phyloP scores from a whole-genome alignment of 768 basidiomycete genomes.

The Lactarius sp. region DNA sequence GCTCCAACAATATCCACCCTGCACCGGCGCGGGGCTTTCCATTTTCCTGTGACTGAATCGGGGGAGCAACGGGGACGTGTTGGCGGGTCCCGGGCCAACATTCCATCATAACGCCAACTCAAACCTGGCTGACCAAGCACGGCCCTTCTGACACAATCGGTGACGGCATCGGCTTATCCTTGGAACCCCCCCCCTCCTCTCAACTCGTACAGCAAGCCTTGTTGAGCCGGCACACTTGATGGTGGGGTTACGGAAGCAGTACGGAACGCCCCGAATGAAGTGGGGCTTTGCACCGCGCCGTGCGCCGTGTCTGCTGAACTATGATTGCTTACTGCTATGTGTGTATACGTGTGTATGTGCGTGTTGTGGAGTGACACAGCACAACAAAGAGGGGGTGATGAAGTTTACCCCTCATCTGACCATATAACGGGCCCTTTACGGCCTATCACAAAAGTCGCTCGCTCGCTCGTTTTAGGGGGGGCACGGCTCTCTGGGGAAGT shows the following conservation, averaged over 20 bases:
- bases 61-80: neutral
- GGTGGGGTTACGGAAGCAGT: neutral
- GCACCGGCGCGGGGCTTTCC: neutral
- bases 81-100: neutral
- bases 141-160: neutral
- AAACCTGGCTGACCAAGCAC: conserved; percentile 11
- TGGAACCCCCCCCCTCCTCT: neutral
- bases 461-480: neutral
- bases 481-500: neutral
- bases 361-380: no score
- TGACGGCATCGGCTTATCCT: neutral
- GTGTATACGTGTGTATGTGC: neutral
- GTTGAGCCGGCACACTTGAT: no score
- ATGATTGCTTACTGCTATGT: neutral
- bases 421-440: neutral
- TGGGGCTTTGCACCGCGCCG: no score
- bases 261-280: neutral
- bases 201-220: no score
- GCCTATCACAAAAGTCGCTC: conserved; percentile 6
- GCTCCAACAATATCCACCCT: neutral
- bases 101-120: neutral
- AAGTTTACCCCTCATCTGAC: no score
- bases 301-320: no score
- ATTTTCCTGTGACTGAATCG: neutral
- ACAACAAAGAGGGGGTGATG: no score